Conservation (phyloP, 2,329 filamentous ascomycete species). For the Fusarium nygamai region DNA sequence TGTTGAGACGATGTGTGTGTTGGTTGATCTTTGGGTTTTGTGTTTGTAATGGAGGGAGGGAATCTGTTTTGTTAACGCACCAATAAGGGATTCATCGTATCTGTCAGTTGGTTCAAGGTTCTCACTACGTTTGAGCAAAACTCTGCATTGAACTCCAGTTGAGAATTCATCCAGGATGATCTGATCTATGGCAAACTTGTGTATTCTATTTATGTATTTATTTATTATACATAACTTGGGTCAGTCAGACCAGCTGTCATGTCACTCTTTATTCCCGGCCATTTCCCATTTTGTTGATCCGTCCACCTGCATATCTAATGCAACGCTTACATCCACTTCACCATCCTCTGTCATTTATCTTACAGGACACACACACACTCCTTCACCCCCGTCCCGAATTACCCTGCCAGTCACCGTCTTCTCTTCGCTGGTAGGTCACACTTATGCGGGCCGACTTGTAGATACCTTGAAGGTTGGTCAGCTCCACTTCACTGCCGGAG, state of each 20-base stretch:
- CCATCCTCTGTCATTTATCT: neutral
- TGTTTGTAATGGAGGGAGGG: neutral
- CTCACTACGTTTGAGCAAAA: neutral
- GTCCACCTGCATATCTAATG: neutral
- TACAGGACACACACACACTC: neutral
- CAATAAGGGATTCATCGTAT: neutral
- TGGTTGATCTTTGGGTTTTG: constrained; percentile 1
- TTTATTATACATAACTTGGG: neutral
- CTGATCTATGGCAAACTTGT: neutral
- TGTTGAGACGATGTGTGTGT: constrained; percentile 8
- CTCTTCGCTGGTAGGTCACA: constrained; percentile 29
- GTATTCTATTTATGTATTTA: neutral
- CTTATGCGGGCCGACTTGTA: constrained; percentile 39
- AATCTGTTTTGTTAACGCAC: constrained; percentile 4
- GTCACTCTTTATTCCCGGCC: neutral
- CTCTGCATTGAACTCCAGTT: rapidly evolving
- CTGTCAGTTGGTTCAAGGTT: neutral
- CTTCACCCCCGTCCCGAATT: neutral
- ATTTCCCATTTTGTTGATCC: neutral
- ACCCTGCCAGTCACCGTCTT: constrained; percentile 8
- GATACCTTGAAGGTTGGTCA: constrained; percentile 34
- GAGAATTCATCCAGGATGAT: neutral
- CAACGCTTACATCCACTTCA: neutral
- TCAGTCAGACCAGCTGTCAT: neutral
- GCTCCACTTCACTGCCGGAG: constrained; percentile 38